phyloP scores from a whole-genome alignment of 257 asterid genomes.

The Plectranthus barbatus region DNA sequence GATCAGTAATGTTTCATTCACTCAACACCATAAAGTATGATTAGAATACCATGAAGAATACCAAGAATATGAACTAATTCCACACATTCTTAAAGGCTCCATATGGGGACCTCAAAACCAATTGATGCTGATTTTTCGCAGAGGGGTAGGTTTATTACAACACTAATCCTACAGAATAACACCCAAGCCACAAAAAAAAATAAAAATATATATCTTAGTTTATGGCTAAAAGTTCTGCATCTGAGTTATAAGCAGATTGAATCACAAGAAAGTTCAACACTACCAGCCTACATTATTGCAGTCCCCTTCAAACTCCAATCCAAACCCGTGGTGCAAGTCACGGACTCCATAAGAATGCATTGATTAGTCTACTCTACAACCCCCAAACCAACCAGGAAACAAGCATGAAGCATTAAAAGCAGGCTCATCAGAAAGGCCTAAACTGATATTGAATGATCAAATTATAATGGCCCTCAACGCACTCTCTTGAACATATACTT shows the following conservation, averaged over 20 bases:
- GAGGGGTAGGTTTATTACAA: background rate
- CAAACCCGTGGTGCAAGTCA: constrained; percentile 67
- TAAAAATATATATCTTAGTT: background rate
- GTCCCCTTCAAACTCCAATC: constrained; percentile 44
- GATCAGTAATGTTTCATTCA: background rate
- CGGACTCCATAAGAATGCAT: constrained; percentile 57
- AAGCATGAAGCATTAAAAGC: constrained; percentile 21
- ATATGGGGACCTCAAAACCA: background rate
- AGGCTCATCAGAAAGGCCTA: constrained; percentile 18
- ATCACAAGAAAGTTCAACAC: constrained; percentile 64
- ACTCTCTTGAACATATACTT: background rate
- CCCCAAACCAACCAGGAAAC: constrained; percentile 8
- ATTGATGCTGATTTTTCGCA: constrained; percentile 1
- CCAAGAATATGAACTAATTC: background rate
- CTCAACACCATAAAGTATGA: constrained; percentile 7
- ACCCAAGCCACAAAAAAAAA: constrained; percentile 6
- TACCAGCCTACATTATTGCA: constrained; percentile 41
- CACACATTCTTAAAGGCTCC: constrained; percentile 12
- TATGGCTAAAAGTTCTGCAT: background rate
- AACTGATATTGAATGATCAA: constrained; percentile 19
- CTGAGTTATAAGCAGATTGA: constrained; percentile 14
- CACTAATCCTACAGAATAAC: constrained; percentile 1
- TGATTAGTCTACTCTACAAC: constrained; percentile 13
- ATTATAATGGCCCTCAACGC: constrained; percentile 9
- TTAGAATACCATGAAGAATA: background rate